Evolutionary conservation across 345 rosid species (phyloP).

Genomic region (Brassica nigra): DNA sequence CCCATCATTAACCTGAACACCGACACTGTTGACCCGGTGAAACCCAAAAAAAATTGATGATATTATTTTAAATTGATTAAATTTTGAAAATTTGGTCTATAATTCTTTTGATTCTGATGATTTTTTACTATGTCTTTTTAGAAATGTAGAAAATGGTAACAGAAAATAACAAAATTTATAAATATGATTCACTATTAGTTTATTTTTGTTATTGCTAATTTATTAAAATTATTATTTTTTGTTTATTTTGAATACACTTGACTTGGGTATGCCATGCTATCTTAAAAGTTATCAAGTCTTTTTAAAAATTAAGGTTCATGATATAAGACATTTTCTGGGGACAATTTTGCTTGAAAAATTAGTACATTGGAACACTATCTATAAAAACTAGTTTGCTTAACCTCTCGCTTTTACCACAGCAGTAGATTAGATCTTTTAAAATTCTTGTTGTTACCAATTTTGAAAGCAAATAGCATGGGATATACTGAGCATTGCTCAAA

Average conservation of each 20-base stretch:
- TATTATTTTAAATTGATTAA: no score
- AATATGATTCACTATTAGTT: background rate
- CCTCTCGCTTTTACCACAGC: background rate
- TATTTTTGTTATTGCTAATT: background rate
- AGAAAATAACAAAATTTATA: no score
- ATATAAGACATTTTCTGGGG: background rate
- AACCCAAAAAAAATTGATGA: background rate
- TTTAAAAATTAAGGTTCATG: background rate
- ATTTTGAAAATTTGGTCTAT: background rate
- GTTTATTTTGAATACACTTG: background rate
- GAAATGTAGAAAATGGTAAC: background rate
- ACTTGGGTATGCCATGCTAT: no score
- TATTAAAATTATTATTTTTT: no score
- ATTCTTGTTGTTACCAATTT: no score
- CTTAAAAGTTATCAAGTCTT: no score
- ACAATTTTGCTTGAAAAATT: background rate
- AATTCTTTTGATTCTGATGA: background rate
- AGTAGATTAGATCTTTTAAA: no score
- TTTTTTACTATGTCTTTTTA: no score
- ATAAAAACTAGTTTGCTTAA: no score
- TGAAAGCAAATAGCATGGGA: no score
- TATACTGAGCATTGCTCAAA: no score
- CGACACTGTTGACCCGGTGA: background rate
- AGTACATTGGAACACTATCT: background rate
- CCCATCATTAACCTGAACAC: background rate